Percentiles rank a stretch among this genome's conserved stretches.
Evolutionary conservation across 805 yeast species (phyloP).

Genomic region (Wickerhamomyces rabaulensis): DNA sequence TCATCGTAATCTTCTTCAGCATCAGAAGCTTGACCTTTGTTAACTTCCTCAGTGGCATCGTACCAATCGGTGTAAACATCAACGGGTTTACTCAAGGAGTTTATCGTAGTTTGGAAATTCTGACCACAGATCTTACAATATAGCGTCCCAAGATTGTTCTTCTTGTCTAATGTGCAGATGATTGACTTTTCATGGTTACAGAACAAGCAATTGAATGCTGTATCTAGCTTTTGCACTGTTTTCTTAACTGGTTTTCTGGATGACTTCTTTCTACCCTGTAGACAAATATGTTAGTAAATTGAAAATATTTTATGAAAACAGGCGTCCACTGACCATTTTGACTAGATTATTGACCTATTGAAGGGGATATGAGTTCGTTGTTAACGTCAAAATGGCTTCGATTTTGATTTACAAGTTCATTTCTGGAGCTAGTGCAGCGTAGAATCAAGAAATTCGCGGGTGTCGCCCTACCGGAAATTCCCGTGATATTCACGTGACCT

Average conservation of each 20-base stretch:
- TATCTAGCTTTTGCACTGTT: constrained; percentile 73
- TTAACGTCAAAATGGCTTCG: not conserved
- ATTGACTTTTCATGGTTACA: constrained; percentile 95
- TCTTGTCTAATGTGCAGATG: constrained; percentile 82
- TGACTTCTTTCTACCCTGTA: constrained; percentile 78
- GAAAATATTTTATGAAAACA: not conserved
- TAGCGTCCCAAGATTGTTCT: constrained; percentile 74
- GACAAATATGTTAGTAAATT: constrained; percentile 1
- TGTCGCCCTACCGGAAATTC: not conserved
- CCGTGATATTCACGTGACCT: not conserved
- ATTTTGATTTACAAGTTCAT: not conserved
- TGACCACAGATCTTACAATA: constrained; percentile 94
- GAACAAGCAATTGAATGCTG: constrained; percentile 84
- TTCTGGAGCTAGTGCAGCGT: not conserved
- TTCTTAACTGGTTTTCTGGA: constrained; percentile 76
- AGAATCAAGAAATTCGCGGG: not conserved
- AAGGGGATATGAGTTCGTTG: too few species aligned
- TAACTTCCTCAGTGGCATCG: constrained; percentile 81
- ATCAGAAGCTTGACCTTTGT: constrained; percentile 27
- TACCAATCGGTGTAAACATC: constrained; percentile 97
- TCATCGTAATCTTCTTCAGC: constrained; percentile 29
- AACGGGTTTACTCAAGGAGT: constrained; percentile 74
- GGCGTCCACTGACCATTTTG: constrained; percentile 8
- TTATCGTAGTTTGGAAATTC: constrained; percentile 82
- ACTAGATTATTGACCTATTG: not conserved